Evolutionary conservation across 2,329 filamentous ascomycete species (phyloP).

Genomic region (Aspergillus sp.): DNA sequence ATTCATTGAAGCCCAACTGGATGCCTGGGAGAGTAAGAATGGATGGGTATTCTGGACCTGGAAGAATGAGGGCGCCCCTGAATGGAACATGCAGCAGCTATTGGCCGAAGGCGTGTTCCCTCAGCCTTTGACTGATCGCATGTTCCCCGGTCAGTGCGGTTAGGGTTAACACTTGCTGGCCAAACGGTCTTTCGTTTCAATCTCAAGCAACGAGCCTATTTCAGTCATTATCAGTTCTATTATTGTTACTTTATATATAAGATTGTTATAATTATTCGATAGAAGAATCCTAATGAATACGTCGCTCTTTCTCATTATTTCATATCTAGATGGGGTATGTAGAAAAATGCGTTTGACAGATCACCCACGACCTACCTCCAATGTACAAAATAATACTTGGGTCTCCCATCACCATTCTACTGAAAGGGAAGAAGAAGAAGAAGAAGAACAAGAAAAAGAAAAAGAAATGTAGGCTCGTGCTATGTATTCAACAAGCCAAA

Average conservation of each 20-base stretch:
- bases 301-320: neutral
- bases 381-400: neutral
- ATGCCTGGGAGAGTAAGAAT: constrained; percentile 35
- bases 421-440: neutral
- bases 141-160: constrained; percentile 27
- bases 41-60: constrained; percentile 46
- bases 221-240: neutral
- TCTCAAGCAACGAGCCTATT: neutral
- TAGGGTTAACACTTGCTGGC: neutral
- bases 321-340: neutral
- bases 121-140: constrained; percentile 28
- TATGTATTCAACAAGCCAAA: no score
- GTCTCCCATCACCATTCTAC: neutral
- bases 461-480: no score
- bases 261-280: neutral
- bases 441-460: no score
- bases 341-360: neutral
- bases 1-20: constrained; percentile 41
- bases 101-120: constrained; percentile 42
- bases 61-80: constrained; percentile 42
- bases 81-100: constrained; percentile 42
- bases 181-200: no score
- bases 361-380: neutral
- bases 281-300: neutral
- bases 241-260: neutral